Percentiles rank a stretch among this genome's conserved stretches.
phyloP scores from a whole-genome alignment of 352 stramenopile genomes.

The Globisporangium recalcitrans region DNA sequence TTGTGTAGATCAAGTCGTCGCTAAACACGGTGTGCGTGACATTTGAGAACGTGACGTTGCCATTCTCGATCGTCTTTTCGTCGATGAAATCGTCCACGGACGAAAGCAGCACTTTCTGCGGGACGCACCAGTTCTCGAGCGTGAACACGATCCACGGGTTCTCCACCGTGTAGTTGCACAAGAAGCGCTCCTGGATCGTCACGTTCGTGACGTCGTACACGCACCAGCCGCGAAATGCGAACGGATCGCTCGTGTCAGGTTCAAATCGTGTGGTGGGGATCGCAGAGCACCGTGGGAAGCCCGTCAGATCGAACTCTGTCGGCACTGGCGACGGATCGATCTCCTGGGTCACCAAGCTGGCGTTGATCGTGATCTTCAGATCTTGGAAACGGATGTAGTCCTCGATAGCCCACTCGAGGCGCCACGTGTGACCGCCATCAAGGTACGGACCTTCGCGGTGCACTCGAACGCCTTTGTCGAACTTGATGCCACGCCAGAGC shows the following conservation, averaged over 20 bases:
- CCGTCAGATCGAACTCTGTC: constrained; percentile 39
- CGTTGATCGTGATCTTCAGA: constrained; percentile 55
- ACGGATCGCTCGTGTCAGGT: constrained; percentile 36
- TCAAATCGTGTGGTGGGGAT: constrained; percentile 51
- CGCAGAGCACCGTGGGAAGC: constrained; percentile 36
- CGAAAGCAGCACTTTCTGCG: constrained; percentile 41
- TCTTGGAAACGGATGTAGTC: constrained; percentile 72
- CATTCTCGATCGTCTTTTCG: constrained; percentile 33
- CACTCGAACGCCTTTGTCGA: constrained; percentile 73
- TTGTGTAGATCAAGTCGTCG: constrained; percentile 61
- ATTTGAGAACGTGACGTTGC: constrained; percentile 50
- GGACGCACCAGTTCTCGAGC: constrained; percentile 60
- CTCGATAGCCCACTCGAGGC: constrained; percentile 63
- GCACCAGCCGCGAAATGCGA: constrained; percentile 47
- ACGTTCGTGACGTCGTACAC: constrained; percentile 62
- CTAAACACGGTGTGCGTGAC: constrained; percentile 59
- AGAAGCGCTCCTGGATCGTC: constrained; percentile 58
- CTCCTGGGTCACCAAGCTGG: constrained; percentile 54
- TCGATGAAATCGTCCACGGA: constrained; percentile 62
- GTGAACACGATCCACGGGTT: constrained; percentile 77
- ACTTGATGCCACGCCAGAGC: constrained; percentile 44
- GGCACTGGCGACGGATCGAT: constrained; percentile 51
- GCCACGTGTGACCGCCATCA: constrained; percentile 70
- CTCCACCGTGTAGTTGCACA: constrained; percentile 72
- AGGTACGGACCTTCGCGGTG: constrained; percentile 58